Percentiles rank a stretch among this genome's conserved stretches.
phyloP scores from a whole-genome alignment of 2,329 filamentous ascomycete species.

The Lojkania enalia region DNA sequence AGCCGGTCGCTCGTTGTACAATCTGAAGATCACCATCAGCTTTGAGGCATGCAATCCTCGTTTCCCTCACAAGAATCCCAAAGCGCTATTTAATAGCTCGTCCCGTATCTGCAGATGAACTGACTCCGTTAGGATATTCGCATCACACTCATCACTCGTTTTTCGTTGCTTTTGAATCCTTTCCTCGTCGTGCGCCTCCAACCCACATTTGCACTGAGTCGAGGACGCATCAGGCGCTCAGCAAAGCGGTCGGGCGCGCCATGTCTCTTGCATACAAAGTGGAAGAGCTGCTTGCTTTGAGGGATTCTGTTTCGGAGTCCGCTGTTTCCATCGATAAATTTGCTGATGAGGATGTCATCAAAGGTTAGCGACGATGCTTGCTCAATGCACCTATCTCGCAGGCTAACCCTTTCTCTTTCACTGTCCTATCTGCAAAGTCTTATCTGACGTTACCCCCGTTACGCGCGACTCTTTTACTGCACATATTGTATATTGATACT shows the following conservation, averaged over 20 bases:
- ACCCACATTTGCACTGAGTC: not conserved
- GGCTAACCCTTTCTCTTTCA: not conserved
- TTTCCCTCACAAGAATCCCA: too few relatives aligned
- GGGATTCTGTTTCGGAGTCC: conserved; percentile 47
- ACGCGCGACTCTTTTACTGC: not conserved
- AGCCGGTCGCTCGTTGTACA: conserved; percentile 39
- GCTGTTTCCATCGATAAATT: conserved; percentile 48
- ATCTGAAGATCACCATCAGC: conserved; percentile 30
- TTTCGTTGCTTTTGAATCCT: conserved; percentile 18
- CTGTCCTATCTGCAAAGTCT: too few relatives aligned
- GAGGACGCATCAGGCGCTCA: conserved; percentile 4
- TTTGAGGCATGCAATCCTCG: conserved; percentile 32
- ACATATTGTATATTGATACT: too few relatives aligned
- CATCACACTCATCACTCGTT: conserved; percentile 43
- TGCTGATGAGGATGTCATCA: conserved; percentile 47
- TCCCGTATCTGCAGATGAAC: too few relatives aligned
- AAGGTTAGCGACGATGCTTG: conserved; percentile 36
- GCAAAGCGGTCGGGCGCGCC: conserved; percentile 11
- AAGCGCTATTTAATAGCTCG: too few relatives aligned
- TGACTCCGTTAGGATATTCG: conserved; percentile 36
- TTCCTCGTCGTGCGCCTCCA: conserved; percentile 10
- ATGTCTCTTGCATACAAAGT: conserved; percentile 46
- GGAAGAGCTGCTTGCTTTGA: conserved; percentile 46
- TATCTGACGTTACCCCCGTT: conserved; percentile 11
- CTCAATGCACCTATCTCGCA: conserved; percentile 1